Conservation (phyloP, 192 early-diverging fungal species). For the Rhizophagus sp. region DNA sequence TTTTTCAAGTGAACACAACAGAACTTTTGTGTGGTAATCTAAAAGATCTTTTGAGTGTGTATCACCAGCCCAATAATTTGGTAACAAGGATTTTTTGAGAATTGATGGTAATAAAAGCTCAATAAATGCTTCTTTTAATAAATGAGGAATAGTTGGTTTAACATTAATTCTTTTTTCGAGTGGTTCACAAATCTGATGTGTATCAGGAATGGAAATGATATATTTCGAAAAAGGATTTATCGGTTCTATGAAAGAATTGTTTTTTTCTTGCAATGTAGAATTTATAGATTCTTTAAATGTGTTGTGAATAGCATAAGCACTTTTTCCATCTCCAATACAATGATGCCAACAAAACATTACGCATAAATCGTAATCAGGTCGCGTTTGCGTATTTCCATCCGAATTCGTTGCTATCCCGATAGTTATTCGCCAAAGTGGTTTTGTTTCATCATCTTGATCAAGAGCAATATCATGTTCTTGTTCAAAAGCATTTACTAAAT, state of each 20-base stretch:
- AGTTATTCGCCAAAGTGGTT: slow-evolving; percentile 9
- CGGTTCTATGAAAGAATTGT: no score
- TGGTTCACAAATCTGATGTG: not conserved
- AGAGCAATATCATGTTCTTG: slow-evolving; percentile 4
- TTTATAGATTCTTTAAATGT: not conserved
- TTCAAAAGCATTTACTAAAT: slow-evolving; percentile 1
- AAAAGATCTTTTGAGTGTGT: not conserved
- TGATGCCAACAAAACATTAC: slow-evolving; percentile 1
- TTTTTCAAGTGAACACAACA: not conserved
- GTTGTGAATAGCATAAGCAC: not conserved
- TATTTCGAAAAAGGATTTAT: no score
- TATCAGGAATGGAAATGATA: not conserved
- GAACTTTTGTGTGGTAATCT: not conserved
- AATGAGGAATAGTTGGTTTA: not conserved
- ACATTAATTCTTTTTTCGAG: not conserved
- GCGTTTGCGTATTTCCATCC: not conserved
- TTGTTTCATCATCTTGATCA: not conserved
- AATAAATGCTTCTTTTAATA: not conserved
- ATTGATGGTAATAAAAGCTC: not conserved
- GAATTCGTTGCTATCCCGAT: not conserved
- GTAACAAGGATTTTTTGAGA: not conserved
- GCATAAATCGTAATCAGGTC: not conserved
- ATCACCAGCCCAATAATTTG: slow-evolving; percentile 1
- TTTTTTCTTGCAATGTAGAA: no score
- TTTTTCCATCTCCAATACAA: slow-evolving; percentile 3